Conservation (phyloP, 2,329 filamentous ascomycete species). For the Fusarium dimerum region DNA sequence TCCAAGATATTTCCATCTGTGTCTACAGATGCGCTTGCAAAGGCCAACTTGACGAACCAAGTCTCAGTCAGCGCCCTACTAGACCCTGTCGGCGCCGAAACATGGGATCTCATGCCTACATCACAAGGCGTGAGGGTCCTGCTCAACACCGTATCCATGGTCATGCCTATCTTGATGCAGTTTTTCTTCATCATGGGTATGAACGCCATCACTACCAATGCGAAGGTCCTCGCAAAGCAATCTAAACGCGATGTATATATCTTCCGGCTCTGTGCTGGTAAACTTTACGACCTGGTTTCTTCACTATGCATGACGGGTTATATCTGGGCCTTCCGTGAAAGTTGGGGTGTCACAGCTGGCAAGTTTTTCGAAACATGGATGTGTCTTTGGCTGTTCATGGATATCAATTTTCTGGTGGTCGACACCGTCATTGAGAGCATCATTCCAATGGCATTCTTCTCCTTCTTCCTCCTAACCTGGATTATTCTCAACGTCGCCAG, state of each 20-base stretch:
- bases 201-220: conserved; percentile 2
- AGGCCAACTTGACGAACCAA: conserved; percentile 17
- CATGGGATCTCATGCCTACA: conserved; percentile 31
- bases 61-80: conserved; percentile 27
- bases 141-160: conserved; percentile 39
- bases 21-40: conserved; percentile 2
- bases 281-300: conserved; percentile 34
- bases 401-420: conserved; percentile 43
- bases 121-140: conserved; percentile 33
- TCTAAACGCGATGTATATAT: conserved; percentile 22
- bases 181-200: conserved; percentile 25
- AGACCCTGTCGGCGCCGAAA: conserved; percentile 26
- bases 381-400: conserved; percentile 39
- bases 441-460: conserved; percentile 37
- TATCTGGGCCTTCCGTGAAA: conserved; percentile 45
- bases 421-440: conserved; percentile 31
- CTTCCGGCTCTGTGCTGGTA: conserved; percentile 23
- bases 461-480: conserved; percentile 44
- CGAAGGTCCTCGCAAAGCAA: neutral
- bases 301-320: conserved; percentile 39
- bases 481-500: conserved; percentile 21
- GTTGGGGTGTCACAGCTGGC: conserved; percentile 38
- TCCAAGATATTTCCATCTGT: conserved; percentile 23
- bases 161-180: conserved; percentile 34
- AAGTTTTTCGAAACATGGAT: conserved; percentile 31